Evolutionary conservation across 108 stramenopile genomes (phyloP).

Genomic region (Cyclostephanos invisitatus): DNA sequence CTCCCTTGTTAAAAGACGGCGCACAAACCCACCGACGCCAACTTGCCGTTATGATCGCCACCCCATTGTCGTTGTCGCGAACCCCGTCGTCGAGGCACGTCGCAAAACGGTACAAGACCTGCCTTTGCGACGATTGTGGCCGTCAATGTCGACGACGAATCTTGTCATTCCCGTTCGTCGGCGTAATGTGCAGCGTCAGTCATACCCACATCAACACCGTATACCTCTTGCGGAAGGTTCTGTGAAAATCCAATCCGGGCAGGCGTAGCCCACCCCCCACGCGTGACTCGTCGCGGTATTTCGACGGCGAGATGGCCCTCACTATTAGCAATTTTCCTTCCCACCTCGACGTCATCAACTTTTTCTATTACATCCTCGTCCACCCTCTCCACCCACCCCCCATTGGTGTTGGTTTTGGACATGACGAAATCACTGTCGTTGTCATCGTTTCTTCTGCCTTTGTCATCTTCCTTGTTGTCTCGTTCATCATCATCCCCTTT

Average conservation of each 20-base stretch:
- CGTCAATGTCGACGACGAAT: neutral
- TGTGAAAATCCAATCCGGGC: slow-evolving; percentile 75
- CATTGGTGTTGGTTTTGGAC: no score
- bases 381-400: no score
- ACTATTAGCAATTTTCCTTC: no score
- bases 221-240: slow-evolving; percentile 80
- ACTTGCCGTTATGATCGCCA: no score
- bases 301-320: neutral
- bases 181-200: slow-evolving; percentile 32
- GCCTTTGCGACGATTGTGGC: slow-evolving; percentile 21
- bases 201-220: slow-evolving; percentile 78
- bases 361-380: no score
- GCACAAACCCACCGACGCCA: slow-evolving; percentile 47
- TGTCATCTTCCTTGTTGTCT: no score
- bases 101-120: slow-evolving; percentile 70
- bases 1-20: slow-evolving; percentile 62
- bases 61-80: no score
- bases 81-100: slow-evolving; percentile 43
- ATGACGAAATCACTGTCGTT: no score
- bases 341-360: no score
- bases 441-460: no score
- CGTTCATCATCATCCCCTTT: no score
- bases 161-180: slow-evolving; percentile 8
- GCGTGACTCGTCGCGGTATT: slow-evolving; percentile 8
- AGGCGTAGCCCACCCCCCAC: slow-evolving; percentile 54